Conservation (phyloP, 225 moss, liverwort and hornwort species). For the Lunularia cruciata region DNA sequence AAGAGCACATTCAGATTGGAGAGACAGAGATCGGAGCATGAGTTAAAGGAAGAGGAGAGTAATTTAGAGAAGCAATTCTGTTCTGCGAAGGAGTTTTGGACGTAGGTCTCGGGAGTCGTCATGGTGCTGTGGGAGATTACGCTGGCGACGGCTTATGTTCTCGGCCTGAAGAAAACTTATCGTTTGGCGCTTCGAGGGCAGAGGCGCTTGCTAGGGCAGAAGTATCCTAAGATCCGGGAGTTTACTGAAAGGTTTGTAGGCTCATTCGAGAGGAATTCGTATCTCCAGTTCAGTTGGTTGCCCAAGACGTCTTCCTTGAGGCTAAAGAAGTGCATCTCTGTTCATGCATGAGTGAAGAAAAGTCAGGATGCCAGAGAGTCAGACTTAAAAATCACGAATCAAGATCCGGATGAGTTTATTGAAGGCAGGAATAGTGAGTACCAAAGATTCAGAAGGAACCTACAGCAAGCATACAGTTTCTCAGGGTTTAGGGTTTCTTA, state of each 20-base stretch:
- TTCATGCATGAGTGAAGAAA: too few relatives aligned
- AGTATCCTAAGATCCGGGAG: slow-evolving; percentile 62
- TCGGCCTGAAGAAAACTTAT: slow-evolving; percentile 82
- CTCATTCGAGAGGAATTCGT: background rate
- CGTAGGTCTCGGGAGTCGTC: slow-evolving; percentile 2
- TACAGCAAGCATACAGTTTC: too few relatives aligned
- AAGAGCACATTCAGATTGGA: background rate
- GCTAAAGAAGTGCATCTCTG: too few relatives aligned
- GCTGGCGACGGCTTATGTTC: slow-evolving; percentile 80
- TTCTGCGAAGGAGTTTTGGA: background rate
- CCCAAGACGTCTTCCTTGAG: too few relatives aligned
- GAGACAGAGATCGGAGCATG: background rate
- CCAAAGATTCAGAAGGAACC: too few relatives aligned
- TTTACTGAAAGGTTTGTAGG: slow-evolving; percentile 63
- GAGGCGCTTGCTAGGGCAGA: slow-evolving; percentile 63
- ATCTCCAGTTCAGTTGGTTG: too few relatives aligned
- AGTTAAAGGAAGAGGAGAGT: background rate
- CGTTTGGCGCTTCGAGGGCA: slow-evolving; percentile 76
- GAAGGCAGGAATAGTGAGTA: too few relatives aligned
- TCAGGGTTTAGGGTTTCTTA: slow-evolving; percentile 17
- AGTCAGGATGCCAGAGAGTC: too few relatives aligned
- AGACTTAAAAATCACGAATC: too few relatives aligned
- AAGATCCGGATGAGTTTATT: too few relatives aligned
- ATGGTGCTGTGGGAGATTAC: slow-evolving; percentile 99
- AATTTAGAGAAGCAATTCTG: background rate